Base-by-base conservation (phyloP, 495 filamentous ascomycete genomes). In the Penicillium canescens region DNA sequence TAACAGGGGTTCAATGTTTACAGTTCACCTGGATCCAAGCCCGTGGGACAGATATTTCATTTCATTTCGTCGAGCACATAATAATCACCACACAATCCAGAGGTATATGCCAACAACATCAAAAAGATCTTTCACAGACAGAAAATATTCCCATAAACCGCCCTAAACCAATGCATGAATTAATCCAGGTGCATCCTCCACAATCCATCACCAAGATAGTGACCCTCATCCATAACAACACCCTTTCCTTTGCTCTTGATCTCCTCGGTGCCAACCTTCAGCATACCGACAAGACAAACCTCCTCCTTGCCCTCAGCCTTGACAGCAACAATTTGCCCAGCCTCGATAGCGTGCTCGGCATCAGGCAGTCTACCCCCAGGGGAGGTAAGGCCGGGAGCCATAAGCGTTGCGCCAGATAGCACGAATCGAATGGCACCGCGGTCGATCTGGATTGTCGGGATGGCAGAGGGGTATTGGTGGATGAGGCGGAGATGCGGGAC, bases 391-490 rank as follows among this genome's bases (percentile, higher is more conserved):
- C 94, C 94, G 0, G 94, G 94, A 11, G 89, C 92, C 94, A 98
- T 98, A 39, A 98, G 84, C 48, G 92, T 87, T 0, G 94, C 94
- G 20, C 94, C 94, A 3, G 84, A 86, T 1, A 98, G 81, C 26
- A 98, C 93, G 73, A 98, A 98, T 52, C 95, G 90, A 70, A 98
- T 97, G 0, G 95, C 94, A 46, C 94, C 94, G 44, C 94, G 86
- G 71, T 98, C 93, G 63, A 96, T 92, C 31, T 78, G 76, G 52
- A 82, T 70, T n/a, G 69, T 77, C 6, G 75, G 71, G 34, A 81
- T 59, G 35, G 73, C 76, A 45, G 68, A 56, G 1, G 79, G 78
- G 56, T 74, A 79, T 46, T 81, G 74, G 72, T 93, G 90, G 24
- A 93, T 79, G 51, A 93, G 82, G 13, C 76, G 75, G 2, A 94